Percentiles rank a stretch among this genome's conserved stretches.
phyloP scores from a whole-genome alignment of 2,329 filamentous ascomycete species.

The Exophiala sideris region DNA sequence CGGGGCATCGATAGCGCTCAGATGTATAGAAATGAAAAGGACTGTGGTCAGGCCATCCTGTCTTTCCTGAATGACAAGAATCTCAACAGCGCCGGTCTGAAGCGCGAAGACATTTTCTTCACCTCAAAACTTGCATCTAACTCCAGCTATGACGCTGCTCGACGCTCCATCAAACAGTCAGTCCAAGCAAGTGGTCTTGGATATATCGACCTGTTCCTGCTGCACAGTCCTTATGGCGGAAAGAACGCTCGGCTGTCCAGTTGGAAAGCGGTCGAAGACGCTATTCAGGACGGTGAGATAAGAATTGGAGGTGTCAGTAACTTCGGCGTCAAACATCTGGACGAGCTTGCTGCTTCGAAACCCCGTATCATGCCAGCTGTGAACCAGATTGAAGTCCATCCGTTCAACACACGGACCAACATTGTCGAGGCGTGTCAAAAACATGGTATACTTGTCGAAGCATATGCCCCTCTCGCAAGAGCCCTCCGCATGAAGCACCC shows the following conservation, averaged over 20 bases:
- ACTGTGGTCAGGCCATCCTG: constrained; percentile 64
- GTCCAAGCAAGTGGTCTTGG: constrained; percentile 64
- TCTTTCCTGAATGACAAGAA: constrained; percentile 49
- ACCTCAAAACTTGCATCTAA: constrained; percentile 74
- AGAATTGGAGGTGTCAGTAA: constrained; percentile 73
- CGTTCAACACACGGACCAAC: constrained; percentile 70
- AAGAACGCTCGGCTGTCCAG: constrained; percentile 64
- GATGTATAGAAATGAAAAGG: constrained; percentile 68
- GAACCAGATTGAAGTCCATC: constrained; percentile 48
- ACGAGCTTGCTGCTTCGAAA: constrained; percentile 64
- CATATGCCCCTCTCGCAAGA: constrained; percentile 74
- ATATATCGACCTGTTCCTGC: constrained; percentile 75
- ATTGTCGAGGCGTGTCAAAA: constrained; percentile 65
- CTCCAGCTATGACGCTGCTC: constrained; percentile 64
- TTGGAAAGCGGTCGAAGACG: constrained; percentile 75
- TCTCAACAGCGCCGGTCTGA: constrained; percentile 51
- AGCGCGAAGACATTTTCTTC: constrained; percentile 70
- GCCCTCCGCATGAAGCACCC: constrained; percentile 68
- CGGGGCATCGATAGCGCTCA: constrained; percentile 56
- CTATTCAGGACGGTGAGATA: constrained; percentile 67
- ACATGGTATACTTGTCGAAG: constrained; percentile 68
- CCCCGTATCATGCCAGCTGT: constrained; percentile 64
- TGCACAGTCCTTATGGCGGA: constrained; percentile 77
- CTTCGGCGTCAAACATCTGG: constrained; percentile 70
- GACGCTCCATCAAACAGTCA: constrained; percentile 62